Evolutionary conservation across 257 asterid genomes (phyloP).

Genomic region (Primulina huaijiensis): DNA sequence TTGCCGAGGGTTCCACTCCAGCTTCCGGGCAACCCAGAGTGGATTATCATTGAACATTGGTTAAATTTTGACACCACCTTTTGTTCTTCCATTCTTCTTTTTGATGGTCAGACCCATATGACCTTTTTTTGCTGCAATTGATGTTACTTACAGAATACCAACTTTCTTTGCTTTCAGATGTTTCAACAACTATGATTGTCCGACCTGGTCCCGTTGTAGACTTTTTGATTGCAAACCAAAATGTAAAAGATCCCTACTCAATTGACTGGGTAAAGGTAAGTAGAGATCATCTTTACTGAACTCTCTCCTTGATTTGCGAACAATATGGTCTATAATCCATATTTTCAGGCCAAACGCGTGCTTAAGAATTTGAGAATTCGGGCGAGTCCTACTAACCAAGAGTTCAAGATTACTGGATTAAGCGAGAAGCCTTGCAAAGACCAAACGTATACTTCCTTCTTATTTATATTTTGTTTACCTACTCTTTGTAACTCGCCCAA

Average conservation of each 20-base stretch:
- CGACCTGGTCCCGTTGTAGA: conserved; percentile 78
- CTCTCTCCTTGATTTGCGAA: conserved; percentile 9
- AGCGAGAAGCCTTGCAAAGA: conserved; percentile 75
- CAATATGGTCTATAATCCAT: not conserved
- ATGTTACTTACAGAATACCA: conserved; percentile 5
- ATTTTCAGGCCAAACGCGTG: conserved; percentile 63
- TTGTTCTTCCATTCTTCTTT: not conserved
- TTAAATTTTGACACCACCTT: conserved; percentile 13
- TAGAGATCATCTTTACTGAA: not conserved
- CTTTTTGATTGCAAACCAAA: conserved; percentile 73
- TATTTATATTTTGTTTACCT: conserved; percentile 12
- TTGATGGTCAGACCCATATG: not conserved
- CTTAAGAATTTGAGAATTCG: conserved; percentile 79
- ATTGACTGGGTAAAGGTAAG: conserved; percentile 82
- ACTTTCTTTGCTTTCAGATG: conserved; percentile 45
- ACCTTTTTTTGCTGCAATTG: not conserved
- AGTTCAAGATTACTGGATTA: conserved; percentile 76
- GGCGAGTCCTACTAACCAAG: conserved; percentile 72
- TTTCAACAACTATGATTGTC: conserved; percentile 83
- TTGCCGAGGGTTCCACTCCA: conserved; percentile 86
- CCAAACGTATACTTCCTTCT: conserved; percentile 46
- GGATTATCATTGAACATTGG: conserved; percentile 90
- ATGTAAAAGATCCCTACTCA: conserved; percentile 65
- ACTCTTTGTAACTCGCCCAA: not conserved
- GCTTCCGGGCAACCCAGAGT: conserved; percentile 81